Base-by-base conservation (phyloP, 2,329 filamentous ascomycete genomes). In the Clathrospora elynae region DNA sequence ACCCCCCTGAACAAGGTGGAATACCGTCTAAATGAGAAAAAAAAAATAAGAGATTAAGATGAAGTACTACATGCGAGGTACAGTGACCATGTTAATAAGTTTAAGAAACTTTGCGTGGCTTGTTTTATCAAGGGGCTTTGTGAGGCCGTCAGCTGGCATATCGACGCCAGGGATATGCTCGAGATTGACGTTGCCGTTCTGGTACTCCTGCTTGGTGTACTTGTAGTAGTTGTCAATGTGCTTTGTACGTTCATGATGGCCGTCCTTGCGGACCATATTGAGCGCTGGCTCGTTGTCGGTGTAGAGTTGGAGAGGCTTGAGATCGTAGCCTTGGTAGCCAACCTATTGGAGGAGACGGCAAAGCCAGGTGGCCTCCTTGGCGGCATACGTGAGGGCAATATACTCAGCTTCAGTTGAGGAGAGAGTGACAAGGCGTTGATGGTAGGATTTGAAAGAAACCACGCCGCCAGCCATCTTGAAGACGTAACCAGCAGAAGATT, bases 401-500 rank as follows among this genome's bases (percentile, higher is more conserved):
- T 34, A 34, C 20, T 34, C 32, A 14, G 32, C 16, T 14, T 34
- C 32, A 5, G 20, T 34, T 13, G 32, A 22, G 7, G 20, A 34
- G 18, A 24, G 17, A 5, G 32, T 34, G 8, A 34, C 18, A 12
- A 34, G 43, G 17, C 14, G n/a, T 26, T 57, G 41, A 23, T 46
- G 30, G 26, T 55, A 47, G 3, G 39, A 55, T 6, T 14, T 37
- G 52, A 31, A 60, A 16, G 22, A 41, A 24, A 60, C 55, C 12
- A 47, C 26, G 17, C 32, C 32, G 5, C 32, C 13, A 22, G 20
- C 17, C 13, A 34, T 22, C 32, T 34, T 34, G 20, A 34, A 22
- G 20, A 34, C 8, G 18, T 34, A 34, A 8, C 32, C 20, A 11
- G 32, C 32, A 10, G 32, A 22, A 5, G 20, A 34, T 13, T 34